Conservation (phyloP, 1,139 yeast species). For the Geotrichum macrosporum region DNA sequence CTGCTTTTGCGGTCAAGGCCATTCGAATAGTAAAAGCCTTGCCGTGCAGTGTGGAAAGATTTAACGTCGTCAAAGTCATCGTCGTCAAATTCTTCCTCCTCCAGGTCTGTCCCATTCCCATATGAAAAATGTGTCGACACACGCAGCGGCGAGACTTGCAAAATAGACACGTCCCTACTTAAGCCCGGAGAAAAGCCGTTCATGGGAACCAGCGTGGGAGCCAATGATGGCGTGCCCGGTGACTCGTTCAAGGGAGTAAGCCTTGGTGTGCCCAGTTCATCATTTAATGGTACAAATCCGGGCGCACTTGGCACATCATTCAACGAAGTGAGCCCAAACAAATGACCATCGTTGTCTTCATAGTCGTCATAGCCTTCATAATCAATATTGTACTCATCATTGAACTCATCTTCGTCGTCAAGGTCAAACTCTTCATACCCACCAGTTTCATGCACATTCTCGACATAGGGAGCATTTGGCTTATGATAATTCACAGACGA, state of each 20-base stretch:
- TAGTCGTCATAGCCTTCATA: conserved; percentile 3
- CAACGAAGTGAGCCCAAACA: conserved; percentile 5
- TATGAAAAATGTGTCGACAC: conserved; percentile 6
- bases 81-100: conserved; percentile 2
- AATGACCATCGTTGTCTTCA: conserved; percentile 13
- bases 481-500: conserved; percentile 21
- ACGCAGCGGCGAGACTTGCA: conserved; percentile 12
- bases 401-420: conserved; percentile 4
- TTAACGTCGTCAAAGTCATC: conserved; percentile 6
- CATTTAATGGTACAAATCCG: too few species aligned
- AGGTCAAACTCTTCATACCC: conserved; percentile 8
- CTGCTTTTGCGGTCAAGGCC: background rate
- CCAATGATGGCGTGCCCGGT: background rate
- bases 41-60: conserved; percentile 1
- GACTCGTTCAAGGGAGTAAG: too few species aligned
- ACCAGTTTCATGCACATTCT: background rate
- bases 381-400: conserved; percentile 12
- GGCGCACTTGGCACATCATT: background rate
- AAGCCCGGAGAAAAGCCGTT: conserved; percentile 1
- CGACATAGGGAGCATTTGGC: background rate
- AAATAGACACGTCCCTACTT: conserved; percentile 2
- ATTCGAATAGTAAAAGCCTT: background rate
- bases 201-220: background rate
- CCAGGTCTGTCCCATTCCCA: background rate
- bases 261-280: too few species aligned